A percentile compares a stretch with the other conserved stretches of the same genome.
Conservation (phyloP, 1,284 basidiomycete species). For the Agroathelia rolfsii region DNA sequence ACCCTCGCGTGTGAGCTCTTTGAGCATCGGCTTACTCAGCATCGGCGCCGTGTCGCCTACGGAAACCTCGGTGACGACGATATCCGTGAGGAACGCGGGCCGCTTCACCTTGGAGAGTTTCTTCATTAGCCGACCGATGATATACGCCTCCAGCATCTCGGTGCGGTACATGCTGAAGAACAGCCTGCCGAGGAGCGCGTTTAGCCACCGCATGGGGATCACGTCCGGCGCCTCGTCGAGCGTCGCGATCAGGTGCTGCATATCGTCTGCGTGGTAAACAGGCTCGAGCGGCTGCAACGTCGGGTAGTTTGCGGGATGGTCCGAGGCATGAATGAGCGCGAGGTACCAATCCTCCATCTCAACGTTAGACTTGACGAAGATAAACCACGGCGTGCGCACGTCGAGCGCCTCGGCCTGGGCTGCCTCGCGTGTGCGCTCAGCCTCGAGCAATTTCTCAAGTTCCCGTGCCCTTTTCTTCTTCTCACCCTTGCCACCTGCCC, state of each 20-base stretch:
- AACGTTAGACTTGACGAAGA: conserved; percentile 76
- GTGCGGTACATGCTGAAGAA: conserved; percentile 92
- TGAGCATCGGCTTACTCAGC: conserved; percentile 93
- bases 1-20: conserved; percentile 88
- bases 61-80: conserved; percentile 83
- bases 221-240: conserved; percentile 91
- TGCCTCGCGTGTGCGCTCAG: conserved; percentile 34
- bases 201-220: conserved; percentile 95
- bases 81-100: conserved; percentile 77
- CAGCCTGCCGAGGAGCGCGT: conserved; percentile 84
- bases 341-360: conserved; percentile 98
- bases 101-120: conserved; percentile 88
- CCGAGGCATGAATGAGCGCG: conserved; percentile 69
- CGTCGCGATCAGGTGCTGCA: conserved; percentile 75
- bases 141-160: conserved; percentile 69
- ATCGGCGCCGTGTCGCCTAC: conserved; percentile 78
- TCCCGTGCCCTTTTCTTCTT: conserved; percentile 34
- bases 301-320: conserved; percentile 45
- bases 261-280: conserved; percentile 73
- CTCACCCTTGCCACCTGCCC: conserved; percentile 17
- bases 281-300: conserved; percentile 44
- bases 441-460: conserved; percentile 32
- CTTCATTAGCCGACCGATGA: conserved; percentile 85
- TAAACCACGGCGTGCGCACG: conserved; percentile 68
- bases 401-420: conserved; percentile 42